Base-by-base conservation (phyloP, 192 early-diverging fungal genomes). In the Linnemannia schmuckeri region DNA sequence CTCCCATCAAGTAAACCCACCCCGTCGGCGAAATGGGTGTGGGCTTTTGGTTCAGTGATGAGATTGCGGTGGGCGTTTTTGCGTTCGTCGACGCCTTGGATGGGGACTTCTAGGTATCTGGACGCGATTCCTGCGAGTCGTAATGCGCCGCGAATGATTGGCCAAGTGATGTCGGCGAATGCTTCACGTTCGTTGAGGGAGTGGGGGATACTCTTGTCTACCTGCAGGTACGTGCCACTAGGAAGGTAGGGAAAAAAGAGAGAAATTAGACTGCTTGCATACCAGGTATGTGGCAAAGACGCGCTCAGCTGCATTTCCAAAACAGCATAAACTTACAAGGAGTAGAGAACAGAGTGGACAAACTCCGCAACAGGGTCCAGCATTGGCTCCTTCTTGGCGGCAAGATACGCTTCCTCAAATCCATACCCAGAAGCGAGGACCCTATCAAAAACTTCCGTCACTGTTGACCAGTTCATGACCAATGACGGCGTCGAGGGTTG, bases 131-230 rank as follows among this genome's bases (percentile, higher is more conserved):
- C 42, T 0, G 77, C 52, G 12, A 79, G 24, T 0, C 40, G 22
- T 15, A 79, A 18, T 5, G 77, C 77, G 5, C 77, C 77, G 2
- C 77, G 42, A 8, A 79, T 79, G 49, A 79, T 35, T 0, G 69
- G 30, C 77, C 77, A 79, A 0, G 77, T 79, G 5, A 70, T 37
- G 6, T 70, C 41, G 1, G 33, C 77, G 38, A 79, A 72, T 12
- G 46, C 77, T 33, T 78, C 68, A 8, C 77, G 42, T 33, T 79
- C 77, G 27, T 79, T 79, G 15, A 79, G 24, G 30, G 27, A 33
- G 9, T 37, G 27, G 24, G 77, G 77, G 6, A 79, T 30, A 30
- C 30, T 71, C 33, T 71, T 37, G 38, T 79, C 46, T 8, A 79
- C 70, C 7, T 68, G 42, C 10, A 78, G 49, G 66, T 78, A 78